These are phyloP conservation scores for Arabidopsis suecica DNA, from an alignment of 345 rosid genomes.

Conservation along the genomic window DNA sequence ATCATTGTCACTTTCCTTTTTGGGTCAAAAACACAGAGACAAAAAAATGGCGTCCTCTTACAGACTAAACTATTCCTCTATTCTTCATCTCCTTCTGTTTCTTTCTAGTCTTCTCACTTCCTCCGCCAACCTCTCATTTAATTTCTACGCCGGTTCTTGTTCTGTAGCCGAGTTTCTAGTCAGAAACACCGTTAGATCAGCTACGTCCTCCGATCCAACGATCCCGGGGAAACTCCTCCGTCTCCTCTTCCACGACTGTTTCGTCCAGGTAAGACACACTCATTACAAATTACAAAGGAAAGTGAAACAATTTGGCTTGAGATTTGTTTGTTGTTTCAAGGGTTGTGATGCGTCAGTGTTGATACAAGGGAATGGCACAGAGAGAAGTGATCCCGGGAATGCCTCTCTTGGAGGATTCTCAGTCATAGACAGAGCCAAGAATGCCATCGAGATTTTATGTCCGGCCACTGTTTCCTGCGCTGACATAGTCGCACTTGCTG, in stretches of 20 bases:
- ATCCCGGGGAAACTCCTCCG: slow-evolving; percentile 87
- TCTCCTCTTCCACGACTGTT: slow-evolving; percentile 82
- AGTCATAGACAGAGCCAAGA: slow-evolving; percentile 68
- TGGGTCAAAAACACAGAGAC: slow-evolving; percentile 2
- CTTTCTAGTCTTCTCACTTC: slow-evolving; percentile 24
- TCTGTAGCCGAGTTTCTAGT: slow-evolving; percentile 69
- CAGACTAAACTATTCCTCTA: slow-evolving; percentile 40
- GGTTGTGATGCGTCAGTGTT: slow-evolving; percentile 85
- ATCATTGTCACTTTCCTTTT: slow-evolving; percentile 21
- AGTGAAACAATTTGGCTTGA: background rate
- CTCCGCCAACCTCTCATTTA: slow-evolving; percentile 51
- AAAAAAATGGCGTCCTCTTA: slow-evolving; percentile 44
- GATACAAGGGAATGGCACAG: slow-evolving; percentile 74
- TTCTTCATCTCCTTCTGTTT: slow-evolving; percentile 31
- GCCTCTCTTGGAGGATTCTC: slow-evolving; percentile 75
- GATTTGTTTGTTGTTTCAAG: slow-evolving; percentile 47
- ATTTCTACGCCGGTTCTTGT: slow-evolving; percentile 75
- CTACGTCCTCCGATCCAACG: slow-evolving; percentile 65
- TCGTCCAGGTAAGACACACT: slow-evolving; percentile 57
- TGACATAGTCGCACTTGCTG: slow-evolving; percentile 70
- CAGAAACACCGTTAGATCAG: slow-evolving; percentile 68
- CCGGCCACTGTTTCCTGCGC: slow-evolving; percentile 77
- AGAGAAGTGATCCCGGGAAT: slow-evolving; percentile 78
- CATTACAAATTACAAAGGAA: background rate
- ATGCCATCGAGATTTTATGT: slow-evolving; percentile 62